Conservation (phyloP, 495 filamentous ascomycete species). For the Tricharina praecox region DNA sequence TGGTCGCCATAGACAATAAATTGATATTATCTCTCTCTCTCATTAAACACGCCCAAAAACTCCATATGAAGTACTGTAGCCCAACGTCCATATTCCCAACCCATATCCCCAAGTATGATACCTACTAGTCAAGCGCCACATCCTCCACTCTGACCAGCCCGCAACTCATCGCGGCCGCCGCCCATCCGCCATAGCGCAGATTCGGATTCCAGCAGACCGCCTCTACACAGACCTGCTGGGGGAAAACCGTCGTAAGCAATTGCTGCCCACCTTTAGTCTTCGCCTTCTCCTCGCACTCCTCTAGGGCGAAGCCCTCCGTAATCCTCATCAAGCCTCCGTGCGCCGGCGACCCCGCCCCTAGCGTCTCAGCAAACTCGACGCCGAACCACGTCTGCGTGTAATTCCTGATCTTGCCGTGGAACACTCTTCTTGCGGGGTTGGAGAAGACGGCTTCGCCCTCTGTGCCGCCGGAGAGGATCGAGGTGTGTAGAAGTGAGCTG, state of each 20-base stretch:
- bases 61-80: no score
- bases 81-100: no score
- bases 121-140: constrained; percentile 39
- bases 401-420: constrained; percentile 37
- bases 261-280: constrained; percentile 10
- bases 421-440: constrained; percentile 39
- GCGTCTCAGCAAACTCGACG: constrained; percentile 35
- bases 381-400: constrained; percentile 47
- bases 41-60: no score
- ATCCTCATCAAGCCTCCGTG: constrained; percentile 37
- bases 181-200: constrained; percentile 44
- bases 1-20: no score
- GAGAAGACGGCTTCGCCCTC: constrained; percentile 38
- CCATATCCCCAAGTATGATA: no score
- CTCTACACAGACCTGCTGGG: constrained; percentile 41
- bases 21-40: no score
- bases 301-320: constrained; percentile 41
- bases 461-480: constrained; percentile 37
- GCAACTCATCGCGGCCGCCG: constrained; percentile 42
- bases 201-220: constrained; percentile 52
- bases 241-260: constrained; percentile 37
- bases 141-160: constrained; percentile 55
- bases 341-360: constrained; percentile 6
- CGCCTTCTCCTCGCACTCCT: constrained; percentile 24
- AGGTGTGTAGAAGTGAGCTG: constrained; percentile 37